phyloP scores from a whole-genome alignment of 2,329 filamentous ascomycete genomes.

The Hymenoscyphus repandus region DNA sequence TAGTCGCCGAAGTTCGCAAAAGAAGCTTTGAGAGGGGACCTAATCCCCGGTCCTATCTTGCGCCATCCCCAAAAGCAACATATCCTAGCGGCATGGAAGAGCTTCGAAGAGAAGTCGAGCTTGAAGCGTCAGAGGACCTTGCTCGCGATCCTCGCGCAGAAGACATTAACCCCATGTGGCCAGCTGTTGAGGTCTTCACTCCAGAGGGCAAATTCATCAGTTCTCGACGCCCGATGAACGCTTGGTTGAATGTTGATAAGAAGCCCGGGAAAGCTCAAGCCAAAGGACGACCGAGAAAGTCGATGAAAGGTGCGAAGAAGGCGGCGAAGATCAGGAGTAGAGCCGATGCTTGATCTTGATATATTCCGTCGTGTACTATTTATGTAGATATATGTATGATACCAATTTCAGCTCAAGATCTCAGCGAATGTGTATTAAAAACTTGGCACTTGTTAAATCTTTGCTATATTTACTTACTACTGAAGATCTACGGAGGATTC shows the following conservation, averaged over 20 bases:
- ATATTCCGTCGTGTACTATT: too few relatives aligned
- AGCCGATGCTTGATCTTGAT: neutral
- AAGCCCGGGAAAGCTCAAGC: slow-evolving; percentile 46
- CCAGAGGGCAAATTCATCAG: slow-evolving; percentile 80
- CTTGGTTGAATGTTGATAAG: slow-evolving; percentile 56
- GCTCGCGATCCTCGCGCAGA: neutral
- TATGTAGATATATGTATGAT: too few relatives aligned
- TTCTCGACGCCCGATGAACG: slow-evolving; percentile 62
- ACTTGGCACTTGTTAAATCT: too few relatives aligned
- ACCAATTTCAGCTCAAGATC: neutral
- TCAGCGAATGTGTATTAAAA: too few relatives aligned
- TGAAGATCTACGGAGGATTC: too few relatives aligned
- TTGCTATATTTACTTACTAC: too few relatives aligned
- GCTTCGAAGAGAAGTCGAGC: neutral
- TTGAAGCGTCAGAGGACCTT: too few relatives aligned
- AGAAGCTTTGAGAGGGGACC: slow-evolving; percentile 33
- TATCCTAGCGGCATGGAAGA: neutral
- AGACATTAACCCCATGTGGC: slow-evolving; percentile 43
- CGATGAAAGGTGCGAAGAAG: slow-evolving; percentile 62
- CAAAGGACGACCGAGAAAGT: slow-evolving; percentile 56
- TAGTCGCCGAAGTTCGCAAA: slow-evolving; percentile 73
- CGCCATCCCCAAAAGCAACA: slow-evolving; percentile 4
- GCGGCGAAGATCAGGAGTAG: slow-evolving; percentile 24
- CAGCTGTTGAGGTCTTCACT: slow-evolving; percentile 76
- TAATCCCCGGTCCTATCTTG: neutral